These are phyloP conservation scores for Priceomyces haplophilus DNA, from an alignment of 805 yeast genomes.

Conservation along the genomic window DNA sequence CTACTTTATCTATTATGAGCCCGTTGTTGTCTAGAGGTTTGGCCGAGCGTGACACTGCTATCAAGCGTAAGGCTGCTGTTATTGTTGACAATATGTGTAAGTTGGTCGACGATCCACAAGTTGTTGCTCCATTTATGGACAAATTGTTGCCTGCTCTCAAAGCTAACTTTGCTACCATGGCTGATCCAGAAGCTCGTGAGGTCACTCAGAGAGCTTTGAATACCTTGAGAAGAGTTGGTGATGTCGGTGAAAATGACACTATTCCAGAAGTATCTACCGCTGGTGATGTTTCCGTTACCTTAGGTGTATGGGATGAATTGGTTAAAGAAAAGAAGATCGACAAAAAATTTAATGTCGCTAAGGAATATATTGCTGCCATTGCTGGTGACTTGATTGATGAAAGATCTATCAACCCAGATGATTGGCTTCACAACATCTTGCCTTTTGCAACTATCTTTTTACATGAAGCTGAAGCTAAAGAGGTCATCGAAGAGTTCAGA, in stretches of 20 bases:
- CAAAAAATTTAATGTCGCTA: conserved; percentile 74
- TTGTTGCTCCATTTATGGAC: conserved; percentile 98
- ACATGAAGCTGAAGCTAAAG: conserved; percentile 90
- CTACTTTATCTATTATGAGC: conserved; percentile 98
- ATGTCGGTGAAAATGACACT: conserved; percentile 81
- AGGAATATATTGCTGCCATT: conserved; percentile 86
- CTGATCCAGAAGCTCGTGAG: conserved; percentile 99
- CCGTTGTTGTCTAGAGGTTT: conserved; percentile 99
- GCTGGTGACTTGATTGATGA: conserved; percentile 99
- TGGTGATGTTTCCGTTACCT: conserved; percentile 91
- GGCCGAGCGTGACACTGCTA: conserved; percentile 98
- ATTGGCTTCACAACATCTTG: conserved; percentile 85
- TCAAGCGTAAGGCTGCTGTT: conserved; percentile 99
- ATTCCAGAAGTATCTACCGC: conserved; percentile 98
- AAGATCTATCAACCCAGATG: conserved; percentile 84
- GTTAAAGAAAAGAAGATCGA: conserved; percentile 65
- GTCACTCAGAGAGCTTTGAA: conserved; percentile 95
- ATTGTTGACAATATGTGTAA: conserved; percentile 99
- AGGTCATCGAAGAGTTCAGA: conserved; percentile 86
- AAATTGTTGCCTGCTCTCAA: conserved; percentile 94
- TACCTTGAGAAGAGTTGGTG: conserved; percentile 99
- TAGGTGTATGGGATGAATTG: conserved; percentile 73
- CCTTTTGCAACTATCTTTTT: conserved; percentile 95
- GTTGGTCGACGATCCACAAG: conserved; percentile 99
- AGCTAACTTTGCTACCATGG: conserved; percentile 91